Conservation (phyloP, 108 stramenopile species). For the Skeletonema menzelii region DNA sequence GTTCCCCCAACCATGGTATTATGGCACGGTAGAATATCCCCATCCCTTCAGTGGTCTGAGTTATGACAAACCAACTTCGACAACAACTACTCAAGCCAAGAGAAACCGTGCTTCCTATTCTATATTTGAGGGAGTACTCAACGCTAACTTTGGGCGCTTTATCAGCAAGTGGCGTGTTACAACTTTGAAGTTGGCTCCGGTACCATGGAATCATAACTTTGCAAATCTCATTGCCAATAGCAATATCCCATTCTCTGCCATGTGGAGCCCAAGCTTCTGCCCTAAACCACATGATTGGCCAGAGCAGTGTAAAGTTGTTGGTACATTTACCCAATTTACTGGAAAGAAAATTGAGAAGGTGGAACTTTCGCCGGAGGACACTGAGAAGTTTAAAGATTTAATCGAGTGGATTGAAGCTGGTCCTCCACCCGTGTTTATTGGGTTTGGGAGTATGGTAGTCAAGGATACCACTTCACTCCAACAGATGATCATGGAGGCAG, state of each 20-base stretch:
- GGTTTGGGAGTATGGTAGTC: constrained; percentile 78
- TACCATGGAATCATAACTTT: constrained; percentile 31
- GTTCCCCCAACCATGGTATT: constrained; percentile 88
- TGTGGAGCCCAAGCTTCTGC: constrained; percentile 82
- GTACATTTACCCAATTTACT: constrained; percentile 50
- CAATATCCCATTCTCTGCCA: constrained; percentile 72
- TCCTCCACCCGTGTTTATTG: constrained; percentile 62
- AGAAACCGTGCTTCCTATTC: constrained; percentile 42
- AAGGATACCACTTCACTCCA: constrained; percentile 51
- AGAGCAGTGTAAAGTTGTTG: constrained; percentile 74
- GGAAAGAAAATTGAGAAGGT: background rate
- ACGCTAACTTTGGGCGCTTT: constrained; percentile 15
- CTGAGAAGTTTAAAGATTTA: constrained; percentile 34
- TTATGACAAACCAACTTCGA: constrained; percentile 32
- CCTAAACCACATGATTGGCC: constrained; percentile 90
- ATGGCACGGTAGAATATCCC: constrained; percentile 69
- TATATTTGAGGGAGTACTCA: constrained; percentile 51
- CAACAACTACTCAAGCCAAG: background rate
- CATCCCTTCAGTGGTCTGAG: constrained; percentile 72
- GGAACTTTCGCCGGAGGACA: constrained; percentile 19
- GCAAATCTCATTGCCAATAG: constrained; percentile 32
- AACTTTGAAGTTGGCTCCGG: constrained; percentile 37
- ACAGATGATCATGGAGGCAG: constrained; percentile 58
- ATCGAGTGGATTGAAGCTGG: constrained; percentile 54
- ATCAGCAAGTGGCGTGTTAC: constrained; percentile 54